Conservation (phyloP, 768 basidiomycete species). For the Agrocybe praecox region DNA sequence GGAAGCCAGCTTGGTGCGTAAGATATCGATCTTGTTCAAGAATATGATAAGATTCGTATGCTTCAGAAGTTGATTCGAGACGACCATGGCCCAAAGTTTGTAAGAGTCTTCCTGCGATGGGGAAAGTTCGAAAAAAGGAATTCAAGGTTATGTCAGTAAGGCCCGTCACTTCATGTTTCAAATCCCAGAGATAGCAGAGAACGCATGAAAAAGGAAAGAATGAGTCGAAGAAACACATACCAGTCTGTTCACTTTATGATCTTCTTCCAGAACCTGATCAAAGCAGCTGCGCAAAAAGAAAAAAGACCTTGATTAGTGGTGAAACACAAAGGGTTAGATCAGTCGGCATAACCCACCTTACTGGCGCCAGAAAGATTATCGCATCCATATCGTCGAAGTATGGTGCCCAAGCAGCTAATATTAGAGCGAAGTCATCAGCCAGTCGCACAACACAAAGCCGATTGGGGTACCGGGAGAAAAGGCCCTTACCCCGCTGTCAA, state of each 20-base stretch:
- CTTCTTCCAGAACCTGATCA: constrained; percentile 71
- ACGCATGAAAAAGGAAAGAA: background rate
- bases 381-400: constrained; percentile 75
- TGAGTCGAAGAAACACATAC: constrained; percentile 31
- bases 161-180: too few species aligned
- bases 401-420: constrained; percentile 54
- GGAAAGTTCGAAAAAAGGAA: background rate
- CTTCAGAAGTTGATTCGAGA: constrained; percentile 69
- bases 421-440: background rate
- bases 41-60: constrained; percentile 78
- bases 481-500: constrained; percentile 29
- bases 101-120: constrained; percentile 71
- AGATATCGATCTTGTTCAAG: constrained; percentile 81
- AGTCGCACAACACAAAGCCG: background rate
- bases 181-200: background rate
- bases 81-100: constrained; percentile 73
- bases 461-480: constrained; percentile 1
- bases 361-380: constrained; percentile 72
- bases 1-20: constrained; percentile 63
- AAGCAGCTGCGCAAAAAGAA: constrained; percentile 45
- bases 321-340: background rate
- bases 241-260: constrained; percentile 62
- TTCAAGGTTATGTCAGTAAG: background rate
- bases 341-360: constrained; percentile 39
- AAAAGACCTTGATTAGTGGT: background rate